Base-by-base conservation (phyloP, 1,284 basidiomycete species). In the Psilocybe mexicana region DNA sequence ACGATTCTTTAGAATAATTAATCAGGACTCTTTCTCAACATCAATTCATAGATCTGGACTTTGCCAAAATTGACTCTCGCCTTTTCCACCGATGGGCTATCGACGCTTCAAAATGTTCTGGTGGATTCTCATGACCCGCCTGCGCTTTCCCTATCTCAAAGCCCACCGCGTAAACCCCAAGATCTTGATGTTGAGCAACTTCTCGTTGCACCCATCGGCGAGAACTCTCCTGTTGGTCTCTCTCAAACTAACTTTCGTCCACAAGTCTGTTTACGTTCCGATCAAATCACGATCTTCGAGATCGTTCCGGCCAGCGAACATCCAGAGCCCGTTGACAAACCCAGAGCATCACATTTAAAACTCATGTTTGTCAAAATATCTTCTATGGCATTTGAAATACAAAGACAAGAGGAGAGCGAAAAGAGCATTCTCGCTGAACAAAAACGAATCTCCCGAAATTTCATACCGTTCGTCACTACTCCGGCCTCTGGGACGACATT, bases 281-380 rank as follows among this genome's bases (percentile, higher is more conserved):
- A 93, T 2, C 84, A 91, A 62, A 72, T 96, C 50, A 86, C 88
- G 14, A 76, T 93, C 43, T 96, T 96, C 73, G 88, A 94, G 74
- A 80, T 85, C 2, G 74, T 88, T 63, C 70, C 82, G 48, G 69
- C 73, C 25, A 75, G 79, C 50, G 69, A 79, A 5, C 66, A 76
- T 45, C 65, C 70, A 7, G 76, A 79, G 43, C 70, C 75, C 24
- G 67, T 79, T 49, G 61, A 66, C n/a, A 61, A 72, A 7, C 64
- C 76, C 3, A 68, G 76, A 26, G 66, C 79, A 26, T 73, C 79
- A 25, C 79, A 83, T 45, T 78, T 96, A 33, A 80, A 83, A 14
- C 78, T 94, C 49, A 86, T 89, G 61, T 94, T 95, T 69, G 84
- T 87, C 59, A 95, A 94, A 73, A 79, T 87, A 7, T 69, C 85